phyloP scores from a whole-genome alignment of 352 stramenopile genomes.

The Globisporangium acanthophoron region DNA sequence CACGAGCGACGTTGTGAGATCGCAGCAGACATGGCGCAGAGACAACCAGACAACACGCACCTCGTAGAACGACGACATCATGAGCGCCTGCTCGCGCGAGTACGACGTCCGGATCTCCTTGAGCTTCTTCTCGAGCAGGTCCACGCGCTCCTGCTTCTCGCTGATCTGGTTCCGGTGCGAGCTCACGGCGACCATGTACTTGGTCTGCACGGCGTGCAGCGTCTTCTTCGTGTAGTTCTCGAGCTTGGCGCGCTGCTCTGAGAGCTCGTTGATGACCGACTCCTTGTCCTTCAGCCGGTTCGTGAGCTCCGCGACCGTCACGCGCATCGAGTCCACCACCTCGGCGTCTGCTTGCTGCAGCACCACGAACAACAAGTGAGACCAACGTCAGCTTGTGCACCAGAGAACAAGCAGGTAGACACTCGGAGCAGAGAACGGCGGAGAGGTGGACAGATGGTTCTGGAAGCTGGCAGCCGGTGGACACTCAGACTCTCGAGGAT shows the following conservation, averaged over 20 bases:
- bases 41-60: slow-evolving; percentile 18
- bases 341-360: slow-evolving; percentile 54
- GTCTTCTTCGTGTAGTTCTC: slow-evolving; percentile 91
- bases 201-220: slow-evolving; percentile 86
- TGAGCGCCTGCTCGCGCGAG: slow-evolving; percentile 79
- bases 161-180: slow-evolving; percentile 86
- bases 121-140: slow-evolving; percentile 84
- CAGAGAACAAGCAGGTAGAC: neutral
- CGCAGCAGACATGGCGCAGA: neutral
- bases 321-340: slow-evolving; percentile 67
- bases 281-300: slow-evolving; percentile 88
- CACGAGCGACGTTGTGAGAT: too few species aligned
- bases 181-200: slow-evolving; percentile 88
- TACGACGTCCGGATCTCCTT: slow-evolving; percentile 76
- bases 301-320: slow-evolving; percentile 71
- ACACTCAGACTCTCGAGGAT: neutral
- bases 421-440: neutral
- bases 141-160: slow-evolving; percentile 81
- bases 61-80: slow-evolving; percentile 90
- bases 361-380: neutral
- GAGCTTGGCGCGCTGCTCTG: slow-evolving; percentile 80
- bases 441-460: neutral
- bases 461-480: neutral
- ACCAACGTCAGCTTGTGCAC: neutral
- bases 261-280: slow-evolving; percentile 84